phyloP scores from a whole-genome alignment of 345 rosid genomes.

The Passiflora organensis region DNA sequence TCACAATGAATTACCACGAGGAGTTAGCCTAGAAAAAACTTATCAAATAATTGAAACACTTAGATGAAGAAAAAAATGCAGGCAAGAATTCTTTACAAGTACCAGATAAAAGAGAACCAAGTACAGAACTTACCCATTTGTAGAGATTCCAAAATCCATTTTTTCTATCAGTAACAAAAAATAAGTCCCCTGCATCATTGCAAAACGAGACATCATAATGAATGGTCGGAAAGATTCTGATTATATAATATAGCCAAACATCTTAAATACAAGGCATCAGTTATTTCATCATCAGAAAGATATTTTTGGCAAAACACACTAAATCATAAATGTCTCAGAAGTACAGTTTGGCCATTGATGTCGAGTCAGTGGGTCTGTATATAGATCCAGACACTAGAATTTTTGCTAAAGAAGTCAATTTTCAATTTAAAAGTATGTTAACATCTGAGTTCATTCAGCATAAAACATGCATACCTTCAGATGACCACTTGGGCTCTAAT shows the following conservation, averaged over 20 bases:
- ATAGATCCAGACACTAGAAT: too few relatives aligned
- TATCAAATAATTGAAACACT: too few relatives aligned
- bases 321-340: neutral
- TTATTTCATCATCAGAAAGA: neutral
- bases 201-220: conserved; percentile 7
- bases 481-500: conserved; percentile 92
- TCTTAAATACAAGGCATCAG: neutral
- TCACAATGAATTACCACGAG: too few relatives aligned
- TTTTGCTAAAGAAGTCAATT: too few relatives aligned
- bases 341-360: neutral
- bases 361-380: neutral
- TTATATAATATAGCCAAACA: neutral
- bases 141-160: conserved; percentile 91
- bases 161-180: conserved; percentile 67
- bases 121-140: conserved; percentile 65
- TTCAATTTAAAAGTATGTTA: neutral
- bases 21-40: too few relatives aligned
- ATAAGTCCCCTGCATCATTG: conserved; percentile 75
- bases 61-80: too few relatives aligned
- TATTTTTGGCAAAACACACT: too few relatives aligned
- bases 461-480: conserved; percentile 46
- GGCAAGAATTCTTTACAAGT: too few relatives aligned
- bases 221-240: conserved; percentile 4
- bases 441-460: neutral
- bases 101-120: neutral